Base-by-base conservation (phyloP, 306 rosid species). In the cucumber (Cucumis sativus) region DNA sequence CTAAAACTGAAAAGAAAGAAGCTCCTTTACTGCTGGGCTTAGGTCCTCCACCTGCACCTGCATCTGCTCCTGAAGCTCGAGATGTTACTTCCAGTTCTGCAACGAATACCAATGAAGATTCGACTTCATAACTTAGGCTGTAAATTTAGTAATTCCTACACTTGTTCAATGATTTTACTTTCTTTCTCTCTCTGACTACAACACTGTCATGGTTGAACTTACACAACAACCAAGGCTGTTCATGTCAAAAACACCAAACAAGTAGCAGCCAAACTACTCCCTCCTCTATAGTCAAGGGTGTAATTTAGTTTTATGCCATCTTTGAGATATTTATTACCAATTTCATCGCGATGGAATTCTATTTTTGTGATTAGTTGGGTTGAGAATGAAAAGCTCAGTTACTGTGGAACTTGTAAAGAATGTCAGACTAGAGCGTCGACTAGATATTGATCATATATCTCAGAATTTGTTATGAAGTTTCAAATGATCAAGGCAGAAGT, bases 11-110 rank as follows among this genome's bases (percentile, higher is more conserved):
- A 79, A 88, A 83, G 83, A 86, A 85, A 76, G 80, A 80, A 10
- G 17, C 87, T 28, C 96, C 97, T 35, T 82, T 91, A 79, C 91
- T 92, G 76, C 80, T 95, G 57, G 96, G 97, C 11, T 45, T 80
- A 41, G 96, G 88, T 37, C 90, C 94, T 30, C 58, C 87, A 25
- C 77, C 85, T 8, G n/a, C n/a, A n/a, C n/a, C n/a, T n/a, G 81
- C 63, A 37, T 88, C 93, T n/a, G 66, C 87, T 25, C 75, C 85
- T 12, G 81, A 65, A 35, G 54, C 83, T 51, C 14, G 80, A 12
- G 78, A 63, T 74, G 71, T 33, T 79, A 79, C 83, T 25, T 73
- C 77, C 8, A 79, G 79, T 80, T 76, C 79, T 2, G 64, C 56
- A 54, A 81, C 78, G 58, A 73, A 78, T 59, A 75, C 78, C 56